Percentiles rank a stretch among this genome's conserved stretches.
phyloP scores from a whole-genome alignment of 164 flowering plant species.

The Akebia trifoliata region DNA sequence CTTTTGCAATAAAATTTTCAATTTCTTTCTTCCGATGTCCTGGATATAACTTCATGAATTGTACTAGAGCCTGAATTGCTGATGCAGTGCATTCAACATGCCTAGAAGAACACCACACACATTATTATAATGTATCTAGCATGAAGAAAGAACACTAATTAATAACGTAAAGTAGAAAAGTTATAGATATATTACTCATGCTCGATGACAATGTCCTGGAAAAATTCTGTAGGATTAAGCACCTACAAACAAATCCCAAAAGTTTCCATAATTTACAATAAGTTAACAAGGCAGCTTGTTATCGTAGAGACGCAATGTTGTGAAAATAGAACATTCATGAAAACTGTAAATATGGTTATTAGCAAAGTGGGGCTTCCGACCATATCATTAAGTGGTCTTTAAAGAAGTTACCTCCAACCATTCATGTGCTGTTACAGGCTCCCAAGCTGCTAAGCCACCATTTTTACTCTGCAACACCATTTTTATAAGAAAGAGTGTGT shows the following conservation, averaged over 20 bases:
- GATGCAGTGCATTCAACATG: conserved; percentile 98
- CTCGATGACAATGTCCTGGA: conserved; percentile 90
- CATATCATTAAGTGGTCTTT: neutral
- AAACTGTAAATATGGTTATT: too few relatives aligned
- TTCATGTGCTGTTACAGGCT: conserved; percentile 1
- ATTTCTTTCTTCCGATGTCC: conserved; percentile 69
- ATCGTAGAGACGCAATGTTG: too few relatives aligned
- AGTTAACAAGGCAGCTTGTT: too few relatives aligned
- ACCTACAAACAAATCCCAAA: conserved; percentile 46
- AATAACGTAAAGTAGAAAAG: neutral
- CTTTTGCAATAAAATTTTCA: conserved; percentile 52
- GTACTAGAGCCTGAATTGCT: conserved; percentile 66
- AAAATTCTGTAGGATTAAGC: conserved; percentile 91
- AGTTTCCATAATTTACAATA: too few relatives aligned
- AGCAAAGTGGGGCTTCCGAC: too few relatives aligned
- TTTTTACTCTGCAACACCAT: conserved; percentile 10
- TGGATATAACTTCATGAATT: conserved; percentile 65
- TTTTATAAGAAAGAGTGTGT: too few relatives aligned
- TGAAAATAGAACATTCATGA: too few relatives aligned
- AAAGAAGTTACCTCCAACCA: conserved; percentile 14
- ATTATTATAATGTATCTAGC: neutral
- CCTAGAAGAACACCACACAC: conserved; percentile 22
- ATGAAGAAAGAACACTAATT: neutral
- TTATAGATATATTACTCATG: conserved; percentile 65
- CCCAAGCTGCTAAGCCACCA: conserved; percentile 14